Conservation (phyloP, 2,329 filamentous ascomycete species). For the Sporothrix curviconia region DNA sequence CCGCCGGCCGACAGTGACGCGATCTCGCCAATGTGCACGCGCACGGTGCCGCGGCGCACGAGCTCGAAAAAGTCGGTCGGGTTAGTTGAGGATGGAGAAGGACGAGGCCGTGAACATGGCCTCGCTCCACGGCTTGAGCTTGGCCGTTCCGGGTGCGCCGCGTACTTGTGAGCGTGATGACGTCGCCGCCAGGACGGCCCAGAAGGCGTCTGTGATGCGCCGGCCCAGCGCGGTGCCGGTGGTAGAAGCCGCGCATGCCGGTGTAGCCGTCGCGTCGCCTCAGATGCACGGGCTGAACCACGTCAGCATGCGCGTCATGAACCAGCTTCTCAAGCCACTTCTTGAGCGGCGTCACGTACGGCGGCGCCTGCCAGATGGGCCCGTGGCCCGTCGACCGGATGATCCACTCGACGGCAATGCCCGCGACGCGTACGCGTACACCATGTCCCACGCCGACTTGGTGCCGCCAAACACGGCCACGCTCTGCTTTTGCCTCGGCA, state of each 20-base stretch:
- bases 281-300: conserved; percentile 73
- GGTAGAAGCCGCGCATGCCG: conserved; percentile 47
- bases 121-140: conserved; percentile 47
- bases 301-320: conserved; percentile 58
- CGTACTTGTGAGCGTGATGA: conserved; percentile 46
- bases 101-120: conserved; percentile 48
- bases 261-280: conserved; percentile 58
- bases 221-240: conserved; percentile 52
- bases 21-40: conserved; percentile 48
- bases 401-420: conserved; percentile 52
- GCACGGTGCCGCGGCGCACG: conserved; percentile 45
- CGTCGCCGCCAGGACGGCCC: conserved; percentile 51
- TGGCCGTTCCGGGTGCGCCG: conserved; percentile 46
- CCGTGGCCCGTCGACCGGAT: conserved; percentile 52
- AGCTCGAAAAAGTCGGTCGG: conserved; percentile 51
- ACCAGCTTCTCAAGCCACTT: conserved; percentile 62
- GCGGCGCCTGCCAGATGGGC: conserved; percentile 51
- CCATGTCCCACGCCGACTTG: conserved; percentile 61
- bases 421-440: conserved; percentile 54
- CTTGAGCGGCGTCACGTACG: conserved; percentile 61
- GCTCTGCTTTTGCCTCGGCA: conserved; percentile 21
- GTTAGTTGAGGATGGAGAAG: conserved; percentile 56
- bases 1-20: conserved; percentile 34
- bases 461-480: conserved; percentile 54
- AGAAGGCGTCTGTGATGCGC: conserved; percentile 50